These are phyloP conservation scores for Hymenoscyphus scutula DNA, from an alignment of 2,329 filamentous ascomycete genomes.

Conservation along the genomic window DNA sequence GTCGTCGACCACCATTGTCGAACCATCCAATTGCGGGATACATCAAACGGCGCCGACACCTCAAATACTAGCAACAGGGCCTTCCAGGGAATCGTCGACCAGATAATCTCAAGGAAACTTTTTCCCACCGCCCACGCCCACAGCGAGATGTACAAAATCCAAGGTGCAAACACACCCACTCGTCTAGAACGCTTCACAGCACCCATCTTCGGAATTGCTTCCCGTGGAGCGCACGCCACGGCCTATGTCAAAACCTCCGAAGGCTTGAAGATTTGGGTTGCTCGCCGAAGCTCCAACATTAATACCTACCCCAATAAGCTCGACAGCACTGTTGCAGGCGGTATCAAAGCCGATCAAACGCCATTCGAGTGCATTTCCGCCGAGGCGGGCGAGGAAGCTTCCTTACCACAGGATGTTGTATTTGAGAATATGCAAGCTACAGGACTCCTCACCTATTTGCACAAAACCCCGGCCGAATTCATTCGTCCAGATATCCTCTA, in stretches of 20 bases:
- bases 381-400: constrained; percentile 74
- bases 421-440: constrained; percentile 48
- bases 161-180: constrained; percentile 23
- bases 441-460: constrained; percentile 67
- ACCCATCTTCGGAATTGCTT: constrained; percentile 62
- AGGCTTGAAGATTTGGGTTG: constrained; percentile 66
- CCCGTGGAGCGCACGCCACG: constrained; percentile 65
- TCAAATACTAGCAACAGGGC: constrained; percentile 39
- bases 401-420: constrained; percentile 58
- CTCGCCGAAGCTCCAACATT: constrained; percentile 62
- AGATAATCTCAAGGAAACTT: constrained; percentile 37
- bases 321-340: constrained; percentile 79
- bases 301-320: constrained; percentile 72
- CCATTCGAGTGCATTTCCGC: constrained; percentile 68
- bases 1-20: constrained; percentile 35
- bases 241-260: constrained; percentile 53
- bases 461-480: constrained; percentile 61
- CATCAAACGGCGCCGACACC: constrained; percentile 24
- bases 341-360: constrained; percentile 64
- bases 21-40: constrained; percentile 36
- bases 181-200: constrained; percentile 26
- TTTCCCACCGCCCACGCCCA: constrained; percentile 41
- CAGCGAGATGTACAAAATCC: constrained; percentile 43
- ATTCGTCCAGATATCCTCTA: constrained; percentile 70
- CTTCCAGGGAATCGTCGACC: constrained; percentile 42